Evolutionary conservation across 2,329 filamentous ascomycete species (phyloP), one percentile per base, ranked within the genome.

Genomic region (Grosmannia penicillata): DNA sequence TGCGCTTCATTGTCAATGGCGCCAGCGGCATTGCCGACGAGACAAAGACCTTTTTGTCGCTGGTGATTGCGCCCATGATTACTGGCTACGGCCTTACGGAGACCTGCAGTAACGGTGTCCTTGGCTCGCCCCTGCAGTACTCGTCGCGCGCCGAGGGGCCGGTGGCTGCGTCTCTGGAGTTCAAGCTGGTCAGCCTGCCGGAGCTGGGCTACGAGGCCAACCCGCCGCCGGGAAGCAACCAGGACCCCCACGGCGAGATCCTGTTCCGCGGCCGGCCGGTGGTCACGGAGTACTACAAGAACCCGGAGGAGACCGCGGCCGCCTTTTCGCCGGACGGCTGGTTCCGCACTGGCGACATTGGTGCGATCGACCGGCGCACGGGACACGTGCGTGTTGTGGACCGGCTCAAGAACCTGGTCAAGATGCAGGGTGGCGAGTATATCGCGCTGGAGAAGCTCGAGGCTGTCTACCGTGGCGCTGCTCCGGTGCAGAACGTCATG

Each of bases 301-400:
- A 95, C 55, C 78, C 82, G 14, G 75, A 89, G 49, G 87, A 95
- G 63, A 94, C 85, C 7, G 70, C 68, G 51, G 80, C 81, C 54
- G 70, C 81, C 6, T 71, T 89, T 46, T 86, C 82, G 1, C 58
- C 75, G 4, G 91, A 94, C 51, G 85, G 85, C 36, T 96, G 91
- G 91, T 96, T 96, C 72, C 89, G 82, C 70, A 93, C 86, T 14
- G 89, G 89, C 44, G 89, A 96, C 53, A 91, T 96, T 56, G 89
- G 89, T 51, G 83, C 95, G 56, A 91, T 89, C 51, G 78, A 89
- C 57, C 55, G 64, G 32, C 17, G 14, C 23, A 69, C 79, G 44
- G 89, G 89, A 31, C 82, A 93, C 56, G 61, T 96, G 47, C 74
- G 70, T 49, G 79, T 96, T 56, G 87, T 96, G 53, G 89, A 96